Percentiles rank a stretch among this genome's conserved stretches.
These are phyloP conservation scores for Schizopora paradoxa DNA, from an alignment of 1,284 basidiomycete genomes.

Conservation along the genomic window DNA sequence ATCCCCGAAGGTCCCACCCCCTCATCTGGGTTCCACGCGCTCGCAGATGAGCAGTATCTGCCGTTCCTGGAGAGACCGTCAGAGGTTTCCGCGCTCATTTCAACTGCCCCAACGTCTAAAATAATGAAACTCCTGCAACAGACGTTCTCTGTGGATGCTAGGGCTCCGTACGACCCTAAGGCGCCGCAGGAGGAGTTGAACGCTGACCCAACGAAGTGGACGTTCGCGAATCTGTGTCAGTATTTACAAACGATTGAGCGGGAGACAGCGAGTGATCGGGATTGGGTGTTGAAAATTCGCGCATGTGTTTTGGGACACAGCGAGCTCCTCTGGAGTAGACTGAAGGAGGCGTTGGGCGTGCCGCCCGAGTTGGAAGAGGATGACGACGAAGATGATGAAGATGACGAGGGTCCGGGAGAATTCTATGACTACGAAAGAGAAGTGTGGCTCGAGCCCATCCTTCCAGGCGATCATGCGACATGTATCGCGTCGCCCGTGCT, in stretches of 20 bases:
- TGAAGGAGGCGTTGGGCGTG: constrained; percentile 31
- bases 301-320: constrained; percentile 29
- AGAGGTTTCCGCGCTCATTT: constrained; percentile 29
- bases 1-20: constrained; percentile 15
- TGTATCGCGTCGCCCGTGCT: constrained; percentile 17
- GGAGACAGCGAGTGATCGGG: constrained; percentile 25
- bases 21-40: constrained; percentile 27
- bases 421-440: constrained; percentile 13
- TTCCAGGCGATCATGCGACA: constrained; percentile 18
- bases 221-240: constrained; percentile 25
- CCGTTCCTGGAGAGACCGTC: constrained; percentile 30
- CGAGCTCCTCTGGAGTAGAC: constrained; percentile 31
- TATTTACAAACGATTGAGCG: constrained; percentile 28
- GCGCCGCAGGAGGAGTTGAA: constrained; percentile 5
- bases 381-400: constrained; percentile 23
- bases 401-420: constrained; percentile 18
- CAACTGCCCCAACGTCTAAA: constrained; percentile 25
- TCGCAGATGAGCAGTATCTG: constrained; percentile 28
- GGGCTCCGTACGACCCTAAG: constrained; percentile 5
- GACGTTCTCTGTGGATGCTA: constrained; percentile 24
- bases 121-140: constrained; percentile 30
- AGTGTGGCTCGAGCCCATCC: constrained; percentile 20
- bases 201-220: constrained; percentile 27
- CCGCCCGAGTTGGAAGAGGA: constrained; percentile 28
- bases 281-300: constrained; percentile 27